Base-by-base conservation (phyloP, 768 basidiomycete genomes). In the Phaffia australis region DNA sequence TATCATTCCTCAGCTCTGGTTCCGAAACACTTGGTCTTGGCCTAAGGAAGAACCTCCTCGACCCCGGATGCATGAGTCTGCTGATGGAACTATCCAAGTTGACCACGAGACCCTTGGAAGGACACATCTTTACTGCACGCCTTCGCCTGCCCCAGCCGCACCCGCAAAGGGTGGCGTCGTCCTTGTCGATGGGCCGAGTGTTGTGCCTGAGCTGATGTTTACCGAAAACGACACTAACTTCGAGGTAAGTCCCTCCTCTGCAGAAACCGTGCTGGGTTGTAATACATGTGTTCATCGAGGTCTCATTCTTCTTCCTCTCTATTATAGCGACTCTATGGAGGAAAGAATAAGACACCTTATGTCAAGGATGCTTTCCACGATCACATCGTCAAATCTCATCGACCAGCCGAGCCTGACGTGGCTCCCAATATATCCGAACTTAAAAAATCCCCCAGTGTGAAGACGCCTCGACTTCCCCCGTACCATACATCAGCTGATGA, bases 21-120 rank as follows among this genome's bases (percentile, higher is more conserved):
- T 97, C 79, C 85, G 90, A 25, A 99, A 99, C 76, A 93, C 89
- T 35, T 99, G 95, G 95, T 97, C 95, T 0, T 99, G 95, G 95
- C 70, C 74, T 35, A 79, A 78, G 70, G 78, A 79, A 73, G 55
- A 75, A 75, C 64, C 74, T 75, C 72, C 78, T 76, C 49, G 69
- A 71, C 67, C 67, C 18, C 47, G 23, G 49, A 71, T 80, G 69
- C 64, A 70, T 52, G 75, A 78, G 69, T 70, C 74, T 48, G 71
- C 69, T 48, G 78, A 79, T 21, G 77, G 79, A 52, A 73, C 76
- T 9, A 80, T 92, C 71, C 83, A 83, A 50, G 86, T 84, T 2
- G 83, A 82, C 59, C 91, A 97, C 74, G 82, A 84, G 3, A 79
- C 80, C 1, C 80, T 95, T 51, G 87, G 87, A 32, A 86, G 83